Base-by-base conservation (phyloP, 805 yeast species). In the Ogataea nakhonphanomensis region DNA sequence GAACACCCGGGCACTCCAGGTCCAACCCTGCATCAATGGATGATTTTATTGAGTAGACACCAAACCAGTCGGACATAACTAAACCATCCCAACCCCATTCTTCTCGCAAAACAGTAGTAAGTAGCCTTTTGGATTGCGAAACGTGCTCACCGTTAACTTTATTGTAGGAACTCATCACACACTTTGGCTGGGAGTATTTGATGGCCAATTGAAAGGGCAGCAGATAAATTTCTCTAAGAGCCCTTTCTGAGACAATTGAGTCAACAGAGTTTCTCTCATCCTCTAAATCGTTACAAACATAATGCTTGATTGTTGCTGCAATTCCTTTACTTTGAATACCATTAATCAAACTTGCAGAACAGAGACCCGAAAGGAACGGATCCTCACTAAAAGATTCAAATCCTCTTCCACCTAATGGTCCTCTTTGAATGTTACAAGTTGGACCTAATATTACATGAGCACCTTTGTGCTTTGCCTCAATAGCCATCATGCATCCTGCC, bases 1-100 rank as follows among this genome's bases (percentile, higher is more conserved):
- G 62, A 12, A 78, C 76, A 25, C 86, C 86, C 1, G 87, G 87
- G 81, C 79, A 78, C 58, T 81, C 86, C 50, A 80, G 62, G 55
- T 78, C 81, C 40, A 80, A 60, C 8, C 85, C 85, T 25, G 76
- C 75, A 33, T 70, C 69, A 34, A 79, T 54, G 13, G 80, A 55
- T 30, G 66, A 71, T 34, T 65, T 67, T 28, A 64, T 59, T 11
- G 79, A 67, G 56, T 74, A 78, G n/a, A 70, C 69, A 27, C 86
- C 86, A 56, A 55, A 74, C 86, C 85, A 80, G 59, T 80, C 86
- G 28, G 81, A 73, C 79, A 80, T 77, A 29, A 71, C 56, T 27
- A 71, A 56, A 35, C 85, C 85, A 11, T 73, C 65, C 64, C 70
- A 80, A 8, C 65, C 62, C 82, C 82, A 80, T 56, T 80, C 85